Base-by-base conservation (phyloP, 106 monocot genomes). In the Dioscorea zingiberensis region DNA sequence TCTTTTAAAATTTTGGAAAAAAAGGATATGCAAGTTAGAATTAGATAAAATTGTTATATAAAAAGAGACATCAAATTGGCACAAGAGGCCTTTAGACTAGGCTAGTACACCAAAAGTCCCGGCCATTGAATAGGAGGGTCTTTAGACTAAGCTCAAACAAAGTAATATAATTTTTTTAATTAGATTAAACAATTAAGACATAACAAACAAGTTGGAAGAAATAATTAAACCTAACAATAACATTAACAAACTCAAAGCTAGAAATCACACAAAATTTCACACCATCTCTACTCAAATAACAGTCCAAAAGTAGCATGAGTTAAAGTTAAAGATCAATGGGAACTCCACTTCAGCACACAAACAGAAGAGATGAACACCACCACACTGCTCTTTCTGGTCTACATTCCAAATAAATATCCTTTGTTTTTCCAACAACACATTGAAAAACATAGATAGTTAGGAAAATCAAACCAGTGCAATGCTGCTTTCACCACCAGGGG, bases 401-500 rank as follows among this genome's bases (percentile, higher is more conserved):
- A 24, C 26, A 57, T 23, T 21, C 19, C 24, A 57, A 57, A 55
- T 23, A 55, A 55, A 59, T 59, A 59, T 14, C 21, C 26, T 59
- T 59, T 59, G 25, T 59, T 24, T 59, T 59, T 38, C 38, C 38
- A 25, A 57, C 25, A 57, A 22, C 57, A 26, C 60, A 29, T 29
- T 25, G 27, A 29, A 60, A 25, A 17, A 21, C 26, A 25, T 4
- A 29, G 29, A 62, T 29, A 13, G 25, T 62, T 14, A 63, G 10
- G n/a, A 44, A 7, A 47, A 25, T 64, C 22, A 64, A 45, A 64
- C 15, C 21, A 64, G 64, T 21, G 64, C 66, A 32, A 91, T 86
- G 76, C 83, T 91, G 78, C 90, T 91, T 55, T 76, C 90, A 2
- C 90, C 90, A 16, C 90, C 90, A 1, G 90, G 90, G 11, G 90